Base-by-base conservation (phyloP, 768 basidiomycete species). In the Tubosaeta brunneosetosa region DNA sequence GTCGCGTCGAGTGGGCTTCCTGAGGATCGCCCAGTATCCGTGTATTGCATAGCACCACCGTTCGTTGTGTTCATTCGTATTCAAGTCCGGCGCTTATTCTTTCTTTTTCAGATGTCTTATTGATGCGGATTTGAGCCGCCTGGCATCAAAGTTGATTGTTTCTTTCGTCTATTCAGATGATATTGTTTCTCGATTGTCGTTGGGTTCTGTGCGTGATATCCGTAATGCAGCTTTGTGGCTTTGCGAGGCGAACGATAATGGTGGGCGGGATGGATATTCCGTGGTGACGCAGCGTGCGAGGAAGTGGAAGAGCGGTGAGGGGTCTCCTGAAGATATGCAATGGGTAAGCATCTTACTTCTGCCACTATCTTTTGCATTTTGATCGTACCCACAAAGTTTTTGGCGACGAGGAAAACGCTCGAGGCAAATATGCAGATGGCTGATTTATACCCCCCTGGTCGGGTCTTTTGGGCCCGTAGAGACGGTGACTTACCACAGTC, bases 81-180 rank as follows among this genome's bases (percentile, higher is more conserved):
- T 43, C 9, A n/a, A 22, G 19, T 2, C 25, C 31, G 27, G 0
- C 14, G 16, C 38, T 53, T 22, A 50, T 45, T 38, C 25, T 51
- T 34, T 14, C 38, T 49, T 36, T 6, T 32, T 25, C 52, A 88
- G 86, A 29, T 82, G 86, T 48, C 71, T 91, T 11, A 73, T 78
- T 25, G 85, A 87, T 55, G 72, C 81, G 1, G 71, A 75, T 14
- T 75, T 92, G 16, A 77, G 81, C 50, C 77, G 74, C 40, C 74
- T 87, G 22, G 77, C 84, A 1, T 74, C 78, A 38, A 76, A 79
- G 37, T 73, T 93, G 19, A 81, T 92, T 52, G 78, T 82, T 9
- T 90, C 88, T 5, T 85, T 93, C 56, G 83, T 90, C 0, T 86
- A 91, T 68, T 90, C 89, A 9, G 84, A 89, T 64, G 90, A 93